Evolutionary conservation across 345 rosid genomes (phyloP).

Genomic region (Eucalyptus albens): DNA sequence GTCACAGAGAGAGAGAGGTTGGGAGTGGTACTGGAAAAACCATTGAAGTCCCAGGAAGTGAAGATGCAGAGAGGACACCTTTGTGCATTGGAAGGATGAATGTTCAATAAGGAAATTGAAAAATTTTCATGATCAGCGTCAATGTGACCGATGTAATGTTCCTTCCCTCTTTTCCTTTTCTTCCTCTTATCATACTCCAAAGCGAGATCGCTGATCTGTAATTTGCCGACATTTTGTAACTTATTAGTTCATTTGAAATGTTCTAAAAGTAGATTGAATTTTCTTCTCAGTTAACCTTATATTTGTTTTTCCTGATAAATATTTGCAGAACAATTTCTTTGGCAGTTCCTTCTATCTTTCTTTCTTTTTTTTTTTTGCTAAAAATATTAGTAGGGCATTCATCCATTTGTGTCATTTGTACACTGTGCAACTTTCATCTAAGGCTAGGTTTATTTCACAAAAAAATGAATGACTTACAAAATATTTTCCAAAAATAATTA

Average conservation of each 20-base stretch:
- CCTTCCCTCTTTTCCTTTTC: not conserved
- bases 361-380: not conserved
- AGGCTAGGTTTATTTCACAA: not conserved
- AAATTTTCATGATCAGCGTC: not conserved
- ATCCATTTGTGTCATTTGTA: not conserved
- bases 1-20: not conserved
- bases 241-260: not conserved
- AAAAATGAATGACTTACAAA: too few species aligned
- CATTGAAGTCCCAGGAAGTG: not conserved
- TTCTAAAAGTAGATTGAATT: not conserved
- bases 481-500: too few species aligned
- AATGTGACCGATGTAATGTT: not conserved
- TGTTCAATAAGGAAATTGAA: not conserved
- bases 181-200: not conserved
- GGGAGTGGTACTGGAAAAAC: not conserved
- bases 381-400: not conserved
- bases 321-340: not conserved
- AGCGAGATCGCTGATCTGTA: not conserved
- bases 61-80: not conserved
- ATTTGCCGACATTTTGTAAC: not conserved
- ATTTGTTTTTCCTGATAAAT: not conserved
- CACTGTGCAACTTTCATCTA: accelerated
- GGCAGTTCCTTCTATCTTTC: not conserved
- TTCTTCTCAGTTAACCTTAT: not conserved
- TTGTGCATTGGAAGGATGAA: not conserved